Evolutionary conservation across 345 rosid species (phyloP).

Genomic region (Citrus australasica): DNA sequence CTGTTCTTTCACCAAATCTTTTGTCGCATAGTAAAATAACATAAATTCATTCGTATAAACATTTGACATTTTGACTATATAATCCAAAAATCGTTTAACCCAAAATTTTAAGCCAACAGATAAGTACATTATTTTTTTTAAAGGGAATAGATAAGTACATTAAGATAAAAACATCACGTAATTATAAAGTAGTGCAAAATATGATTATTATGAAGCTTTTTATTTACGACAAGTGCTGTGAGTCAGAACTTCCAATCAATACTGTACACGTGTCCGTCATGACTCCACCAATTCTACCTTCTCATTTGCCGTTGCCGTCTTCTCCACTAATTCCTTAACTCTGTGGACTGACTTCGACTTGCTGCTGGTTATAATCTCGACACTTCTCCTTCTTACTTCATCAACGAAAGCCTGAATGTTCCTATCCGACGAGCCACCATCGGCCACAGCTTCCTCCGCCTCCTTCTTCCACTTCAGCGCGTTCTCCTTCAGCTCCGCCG

Average conservation of each 20-base stretch:
- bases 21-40: no score
- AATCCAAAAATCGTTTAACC: no score
- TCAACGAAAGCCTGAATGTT: conserved; percentile 67
- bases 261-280: background rate
- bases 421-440: conserved; percentile 68
- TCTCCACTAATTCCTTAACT: background rate
- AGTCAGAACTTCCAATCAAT: background rate
- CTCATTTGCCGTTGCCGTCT: background rate
- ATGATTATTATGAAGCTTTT: no score
- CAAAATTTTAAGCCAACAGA: no score
- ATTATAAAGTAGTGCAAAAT: no score
- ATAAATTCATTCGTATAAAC: no score
- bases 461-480: conserved; percentile 66
- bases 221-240: no score
- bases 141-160: no score
- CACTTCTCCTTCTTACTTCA: conserved; percentile 37
- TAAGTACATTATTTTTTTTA: no score
- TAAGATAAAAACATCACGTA: no score
- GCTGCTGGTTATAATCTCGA: background rate
- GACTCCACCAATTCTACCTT: background rate
- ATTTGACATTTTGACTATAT: no score
- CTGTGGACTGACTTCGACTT: background rate
- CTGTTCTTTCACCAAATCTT: no score
- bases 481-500: conserved; percentile 49
- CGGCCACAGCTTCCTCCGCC: conserved; percentile 69